Base-by-base conservation (phyloP, 2,329 filamentous ascomycete genomes). In the Fusarium pseudocircinatum region DNA sequence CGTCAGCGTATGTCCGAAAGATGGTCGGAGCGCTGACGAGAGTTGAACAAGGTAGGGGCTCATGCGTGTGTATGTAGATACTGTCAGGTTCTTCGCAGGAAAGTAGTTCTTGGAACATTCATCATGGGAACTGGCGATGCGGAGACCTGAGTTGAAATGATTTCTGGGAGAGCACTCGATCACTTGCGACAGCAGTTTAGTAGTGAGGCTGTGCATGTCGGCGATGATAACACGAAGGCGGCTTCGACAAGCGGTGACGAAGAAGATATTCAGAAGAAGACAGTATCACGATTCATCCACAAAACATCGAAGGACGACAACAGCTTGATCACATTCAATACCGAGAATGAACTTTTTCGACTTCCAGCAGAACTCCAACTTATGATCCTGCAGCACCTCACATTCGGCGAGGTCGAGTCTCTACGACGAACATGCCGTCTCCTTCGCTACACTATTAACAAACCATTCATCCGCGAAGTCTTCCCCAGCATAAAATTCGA, bases 341-440 rank as follows among this genome's bases (percentile, higher is more conserved):
- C 9, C 34, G 24, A 47, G 26, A 70, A 44, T 32, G 24, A 59
- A 4, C 61, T 86, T 8, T 73, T 84, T 40, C 77, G 77, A 32
- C 79, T 86, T 1, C 84, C 85, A 8, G 76, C 77, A 13, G 85
- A 86, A 74, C 71, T 87, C 11, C 83, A 85, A 59, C 75, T 85
- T 47, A 75, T 82, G 72, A 80, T 86, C 44, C 73, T 85, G n/a
- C 70, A 76, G 28, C 73, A 82, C 28, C 82, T 86, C 58, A 79
- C 79, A 61, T 85, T 86, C 62, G 84, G 82, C 43, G 82, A 85
- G 70, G 79, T 86, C 24, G 81, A 85, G 70, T 79, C 80, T 22
- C 77, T 86, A 22, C 82, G 85, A 16, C 79, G 81, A 32, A 85
- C 84, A 15, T 85, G 82, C 73, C 81, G 77, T 43, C 78, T 79